phyloP scores from a whole-genome alignment of 306 rosid species.

The Quercus dentata region DNA sequence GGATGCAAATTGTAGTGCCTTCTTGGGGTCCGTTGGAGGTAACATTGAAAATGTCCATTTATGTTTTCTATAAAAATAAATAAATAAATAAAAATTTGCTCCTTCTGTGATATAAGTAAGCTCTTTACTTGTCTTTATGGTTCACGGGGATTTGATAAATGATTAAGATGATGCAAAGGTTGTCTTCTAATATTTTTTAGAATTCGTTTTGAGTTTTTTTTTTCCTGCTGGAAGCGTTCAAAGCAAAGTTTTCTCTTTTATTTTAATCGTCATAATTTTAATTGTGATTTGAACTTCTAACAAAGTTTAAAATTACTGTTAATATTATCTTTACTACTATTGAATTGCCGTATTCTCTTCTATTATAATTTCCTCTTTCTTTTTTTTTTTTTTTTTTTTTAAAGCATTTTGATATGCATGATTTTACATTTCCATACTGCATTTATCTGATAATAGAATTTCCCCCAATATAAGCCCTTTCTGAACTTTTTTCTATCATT shows the following conservation, averaged over 20 bases:
- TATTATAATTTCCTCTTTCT: neutral
- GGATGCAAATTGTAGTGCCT: constrained; percentile 62
- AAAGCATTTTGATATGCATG: neutral
- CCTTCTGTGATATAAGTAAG: constrained; percentile 3
- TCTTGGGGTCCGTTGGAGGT: constrained; percentile 87
- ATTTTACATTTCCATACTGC: neutral
- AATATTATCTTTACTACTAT: neutral
- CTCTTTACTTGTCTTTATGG: neutral
- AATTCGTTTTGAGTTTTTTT: neutral
- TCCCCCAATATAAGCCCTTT: neutral
- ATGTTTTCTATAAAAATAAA: neutral
- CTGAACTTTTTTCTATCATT: neutral
- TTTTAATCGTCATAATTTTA: neutral
- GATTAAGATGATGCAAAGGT: constrained; percentile 5
- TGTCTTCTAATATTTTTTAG: neutral
- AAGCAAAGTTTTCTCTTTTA: neutral
- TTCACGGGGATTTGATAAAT: neutral
- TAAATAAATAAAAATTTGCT: too few species aligned
- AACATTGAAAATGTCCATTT: neutral
- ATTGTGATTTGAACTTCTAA: neutral
- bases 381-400: too few species aligned
- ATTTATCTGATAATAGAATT: neutral
- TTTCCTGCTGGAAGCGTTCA: constrained; percentile 12
- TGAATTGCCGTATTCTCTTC: neutral
- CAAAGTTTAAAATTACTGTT: neutral